Evolutionary conservation across 306 rosid species (phyloP), one percentile per base, ranked within the genome.

Genomic region (Cucumis cinereus): DNA sequence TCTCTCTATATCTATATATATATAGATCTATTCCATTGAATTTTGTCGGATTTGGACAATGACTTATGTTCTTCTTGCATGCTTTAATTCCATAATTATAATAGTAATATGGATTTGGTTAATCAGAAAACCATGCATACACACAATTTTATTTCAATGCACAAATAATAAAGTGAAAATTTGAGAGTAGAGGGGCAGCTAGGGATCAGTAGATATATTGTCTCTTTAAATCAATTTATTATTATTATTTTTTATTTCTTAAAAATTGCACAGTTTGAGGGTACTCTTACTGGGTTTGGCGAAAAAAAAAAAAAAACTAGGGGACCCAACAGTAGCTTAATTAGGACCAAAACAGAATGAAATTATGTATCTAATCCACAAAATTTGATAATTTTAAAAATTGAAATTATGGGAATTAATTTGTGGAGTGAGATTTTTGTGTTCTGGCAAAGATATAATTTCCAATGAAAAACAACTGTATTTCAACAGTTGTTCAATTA

Each of bases 381-480:
- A 35, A 3, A 10, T 36, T 64, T 36, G 9, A 64, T 35, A 64
- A 35, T 64, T 58, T 58, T 13, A 66, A 35, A 67, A 6, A 6
- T 6, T 61, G 68, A 28, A 61, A 61, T 6, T 11, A 12, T 24
- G 64, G 6, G 64, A 8, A 24, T 63, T 63, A 63, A 63, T 35
- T 63, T 15, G 4, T 17, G 12, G 23, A 7, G 38, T 22, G 13
- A 23, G 55, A 11, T 23, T 69, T 45, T 49, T 10, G 40, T 43
- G 36, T 13, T 68, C 11, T 43, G 17, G 14, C 45, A 62, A 61
- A 22, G 1, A 7, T 59, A 62, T 30, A 68, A 22, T 70, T 70
- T 70, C 58, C 40, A 70, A 24, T 47, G 40, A 70, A 66, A 66
- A 40, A 71, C 59, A 71, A 71, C 59, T 71, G 75, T 71, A 49